Evolutionary conservation across 768 basidiomycete species (phyloP).

Genomic region (Leccinum ochraceum): DNA sequence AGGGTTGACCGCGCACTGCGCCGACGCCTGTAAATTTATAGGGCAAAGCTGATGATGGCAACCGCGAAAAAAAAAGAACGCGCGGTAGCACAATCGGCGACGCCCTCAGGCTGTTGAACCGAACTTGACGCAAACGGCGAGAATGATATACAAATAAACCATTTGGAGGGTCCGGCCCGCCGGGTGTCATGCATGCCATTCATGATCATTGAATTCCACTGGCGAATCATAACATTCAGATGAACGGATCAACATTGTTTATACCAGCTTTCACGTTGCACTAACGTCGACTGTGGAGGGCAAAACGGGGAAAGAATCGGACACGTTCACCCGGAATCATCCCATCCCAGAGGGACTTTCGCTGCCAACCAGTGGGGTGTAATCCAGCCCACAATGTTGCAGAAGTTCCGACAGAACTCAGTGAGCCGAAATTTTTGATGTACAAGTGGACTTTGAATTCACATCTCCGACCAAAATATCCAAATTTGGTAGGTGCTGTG

Average conservation of each 20-base stretch:
- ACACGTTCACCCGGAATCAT: too few relatives aligned
- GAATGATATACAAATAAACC: background rate
- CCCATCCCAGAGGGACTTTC: too few relatives aligned
- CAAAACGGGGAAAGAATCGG: too few relatives aligned
- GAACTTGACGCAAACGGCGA: background rate
- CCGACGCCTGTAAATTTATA: conserved; percentile 20
- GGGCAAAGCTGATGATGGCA: conserved; percentile 10
- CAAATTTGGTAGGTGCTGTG: too few relatives aligned
- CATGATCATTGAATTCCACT: background rate
- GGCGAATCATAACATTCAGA: background rate
- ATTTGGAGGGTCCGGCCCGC: background rate
- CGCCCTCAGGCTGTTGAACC: background rate
- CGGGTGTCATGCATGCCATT: background rate
- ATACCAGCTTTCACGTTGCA: background rate
- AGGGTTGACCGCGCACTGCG: background rate
- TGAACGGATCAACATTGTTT: background rate
- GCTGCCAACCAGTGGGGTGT: too few relatives aligned
- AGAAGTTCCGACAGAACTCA: too few relatives aligned
- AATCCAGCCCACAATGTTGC: too few relatives aligned
- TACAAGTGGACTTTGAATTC: too few relatives aligned
- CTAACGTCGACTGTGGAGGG: background rate
- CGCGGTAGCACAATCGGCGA: background rate
- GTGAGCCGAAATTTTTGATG: too few relatives aligned
- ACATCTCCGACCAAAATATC: too few relatives aligned
- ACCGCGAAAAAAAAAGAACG: background rate